Conservation (phyloP, 345 rosid genomes). For the Physaria fendleri region DNA sequence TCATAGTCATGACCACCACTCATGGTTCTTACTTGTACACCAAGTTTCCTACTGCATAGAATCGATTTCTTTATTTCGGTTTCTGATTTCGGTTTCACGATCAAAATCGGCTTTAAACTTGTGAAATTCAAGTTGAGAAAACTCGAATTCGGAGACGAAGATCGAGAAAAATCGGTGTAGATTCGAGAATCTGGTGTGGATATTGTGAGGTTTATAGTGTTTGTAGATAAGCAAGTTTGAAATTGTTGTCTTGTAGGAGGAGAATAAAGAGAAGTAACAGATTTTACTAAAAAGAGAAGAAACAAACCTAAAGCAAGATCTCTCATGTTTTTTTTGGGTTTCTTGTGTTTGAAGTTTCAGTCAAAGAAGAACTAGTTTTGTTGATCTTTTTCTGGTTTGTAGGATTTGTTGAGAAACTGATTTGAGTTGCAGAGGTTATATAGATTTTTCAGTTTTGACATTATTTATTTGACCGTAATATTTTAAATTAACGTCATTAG, state of each 20-base stretch:
- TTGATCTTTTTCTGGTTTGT: constrained; percentile 4
- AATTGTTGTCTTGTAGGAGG: constrained; percentile 25
- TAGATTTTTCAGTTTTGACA: not conserved
- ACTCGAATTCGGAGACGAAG: constrained; percentile 10
- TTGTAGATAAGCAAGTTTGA: constrained; percentile 12
- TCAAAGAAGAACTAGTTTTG: not conserved
- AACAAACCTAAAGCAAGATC: constrained; percentile 6
- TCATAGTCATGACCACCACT: constrained; percentile 82
- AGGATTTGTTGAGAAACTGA: constrained; percentile 16
- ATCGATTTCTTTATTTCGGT: constrained; percentile 44
- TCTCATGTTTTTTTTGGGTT: constrained; percentile 5
- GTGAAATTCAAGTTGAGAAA: constrained; percentile 24
- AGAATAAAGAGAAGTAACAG: not conserved
- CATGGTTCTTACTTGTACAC: constrained; percentile 41
- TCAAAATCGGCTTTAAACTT: constrained; percentile 38
- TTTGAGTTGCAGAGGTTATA: constrained; percentile 18
- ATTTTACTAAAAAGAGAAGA: not conserved
- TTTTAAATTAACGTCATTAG: not conserved
- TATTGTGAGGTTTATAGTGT: not conserved
- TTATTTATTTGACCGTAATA: constrained; percentile 6
- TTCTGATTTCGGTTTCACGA: constrained; percentile 32
- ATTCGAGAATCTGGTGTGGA: not conserved
- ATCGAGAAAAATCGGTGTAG: not conserved
- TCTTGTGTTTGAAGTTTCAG: constrained; percentile 23
- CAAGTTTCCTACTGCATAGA: constrained; percentile 33